These are phyloP conservation scores for Blastosporella zonata DNA, from an alignment of 1,284 basidiomycete genomes.

Conservation along the genomic window DNA sequence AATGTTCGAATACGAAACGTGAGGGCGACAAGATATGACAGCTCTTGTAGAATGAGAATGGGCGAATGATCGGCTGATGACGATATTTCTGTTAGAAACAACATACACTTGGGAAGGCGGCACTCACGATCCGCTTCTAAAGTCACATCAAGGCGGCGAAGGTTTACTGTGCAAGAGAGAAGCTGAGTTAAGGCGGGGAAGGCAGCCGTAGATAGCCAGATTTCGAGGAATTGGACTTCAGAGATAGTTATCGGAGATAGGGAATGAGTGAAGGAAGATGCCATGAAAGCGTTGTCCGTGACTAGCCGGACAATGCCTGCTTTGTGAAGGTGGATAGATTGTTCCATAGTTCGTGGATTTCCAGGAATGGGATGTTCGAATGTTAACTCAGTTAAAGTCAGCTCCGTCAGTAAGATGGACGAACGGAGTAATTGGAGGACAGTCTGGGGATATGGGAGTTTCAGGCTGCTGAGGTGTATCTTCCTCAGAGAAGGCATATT, in stretches of 20 bases:
- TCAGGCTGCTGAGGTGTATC: neutral
- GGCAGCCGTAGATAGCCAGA: slow-evolving; percentile 20
- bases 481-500: slow-evolving; percentile 9
- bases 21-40: slow-evolving; percentile 18
- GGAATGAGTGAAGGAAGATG: slow-evolving; percentile 14
- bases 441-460: neutral
- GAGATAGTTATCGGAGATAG: slow-evolving; percentile 21
- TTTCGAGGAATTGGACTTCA: slow-evolving; percentile 15
- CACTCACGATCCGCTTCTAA: slow-evolving; percentile 23
- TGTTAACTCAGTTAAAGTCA: slow-evolving; percentile 9
- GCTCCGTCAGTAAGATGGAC: slow-evolving; percentile 8
- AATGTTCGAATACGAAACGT: slow-evolving; percentile 20
- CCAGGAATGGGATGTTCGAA: slow-evolving; percentile 16
- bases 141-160: slow-evolving; percentile 23
- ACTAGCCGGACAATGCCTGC: neutral
- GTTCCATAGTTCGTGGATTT: slow-evolving; percentile 16
- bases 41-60: slow-evolving; percentile 18
- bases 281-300: neutral
- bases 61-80: slow-evolving; percentile 20
- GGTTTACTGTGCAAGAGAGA: slow-evolving; percentile 13
- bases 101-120: neutral
- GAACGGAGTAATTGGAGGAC: neutral
- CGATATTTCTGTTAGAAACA: neutral
- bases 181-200: slow-evolving; percentile 18
- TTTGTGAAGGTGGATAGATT: neutral